A percentile compares a stretch with the other conserved stretches of the same genome.
Conservation (phyloP, 2,329 filamentous ascomycete genomes). For the Geosmithia flava region DNA sequence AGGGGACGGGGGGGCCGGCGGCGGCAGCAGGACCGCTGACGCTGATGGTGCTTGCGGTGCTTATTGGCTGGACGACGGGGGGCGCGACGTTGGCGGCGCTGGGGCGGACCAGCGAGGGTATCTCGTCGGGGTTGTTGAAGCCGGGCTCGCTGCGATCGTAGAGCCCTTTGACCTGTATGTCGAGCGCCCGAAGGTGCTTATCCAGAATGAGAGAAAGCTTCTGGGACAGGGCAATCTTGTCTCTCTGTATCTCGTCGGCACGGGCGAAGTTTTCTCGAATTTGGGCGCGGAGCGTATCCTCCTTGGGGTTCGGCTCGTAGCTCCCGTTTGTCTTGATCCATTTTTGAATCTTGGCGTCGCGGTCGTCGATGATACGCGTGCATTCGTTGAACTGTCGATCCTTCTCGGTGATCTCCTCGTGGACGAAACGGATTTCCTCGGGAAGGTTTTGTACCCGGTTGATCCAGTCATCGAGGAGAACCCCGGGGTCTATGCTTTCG, state of each 20-base stretch:
- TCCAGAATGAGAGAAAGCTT: slow-evolving; percentile 49
- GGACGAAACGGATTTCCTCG: slow-evolving; percentile 70
- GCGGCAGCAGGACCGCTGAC: slow-evolving; percentile 8
- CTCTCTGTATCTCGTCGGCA: slow-evolving; percentile 58
- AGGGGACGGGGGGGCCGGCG: slow-evolving; percentile 13
- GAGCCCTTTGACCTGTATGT: slow-evolving; percentile 48
- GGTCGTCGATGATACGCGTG: slow-evolving; percentile 55
- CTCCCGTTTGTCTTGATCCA: slow-evolving; percentile 70
- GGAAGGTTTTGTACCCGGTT: slow-evolving; percentile 66
- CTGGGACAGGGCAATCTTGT: slow-evolving; percentile 59
- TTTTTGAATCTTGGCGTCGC: slow-evolving; percentile 66
- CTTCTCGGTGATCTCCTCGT: slow-evolving; percentile 74
- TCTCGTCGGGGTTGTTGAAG: slow-evolving; percentile 48
- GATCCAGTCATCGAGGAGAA: slow-evolving; percentile 70
- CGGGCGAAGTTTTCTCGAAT: slow-evolving; percentile 57
- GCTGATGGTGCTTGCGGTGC: slow-evolving; percentile 22
- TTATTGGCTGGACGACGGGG: slow-evolving; percentile 27
- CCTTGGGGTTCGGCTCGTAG: slow-evolving; percentile 61
- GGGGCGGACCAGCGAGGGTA: slow-evolving; percentile 49
- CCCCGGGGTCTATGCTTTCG: slow-evolving; percentile 50
- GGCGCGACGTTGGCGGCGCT: slow-evolving; percentile 38
- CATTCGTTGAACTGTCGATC: slow-evolving; percentile 61
- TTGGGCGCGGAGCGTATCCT: slow-evolving; percentile 52
- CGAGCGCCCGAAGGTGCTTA: slow-evolving; percentile 51
- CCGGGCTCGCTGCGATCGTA: slow-evolving; percentile 49